Percentiles rank a stretch among this genome's conserved stretches.
These are phyloP conservation scores for Termitomyces sp. DNA, from an alignment of 768 basidiomycete genomes.

Conservation along the genomic window DNA sequence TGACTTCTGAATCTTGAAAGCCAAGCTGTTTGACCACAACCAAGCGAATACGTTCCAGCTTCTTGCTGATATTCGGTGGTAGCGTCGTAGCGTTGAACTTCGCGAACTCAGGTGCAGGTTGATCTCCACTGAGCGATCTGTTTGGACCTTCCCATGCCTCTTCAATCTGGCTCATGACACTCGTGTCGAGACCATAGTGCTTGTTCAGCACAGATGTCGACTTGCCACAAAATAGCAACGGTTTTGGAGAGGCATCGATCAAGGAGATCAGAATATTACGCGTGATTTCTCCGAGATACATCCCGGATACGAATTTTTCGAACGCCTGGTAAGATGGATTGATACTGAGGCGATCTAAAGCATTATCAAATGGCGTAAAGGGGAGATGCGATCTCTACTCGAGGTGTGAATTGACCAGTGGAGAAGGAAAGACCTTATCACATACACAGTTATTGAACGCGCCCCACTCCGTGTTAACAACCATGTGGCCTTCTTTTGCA, in stretches of 20 bases:
- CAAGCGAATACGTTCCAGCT: constrained; percentile 54
- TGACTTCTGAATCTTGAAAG: constrained; percentile 54
- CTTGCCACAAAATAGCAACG: constrained; percentile 79
- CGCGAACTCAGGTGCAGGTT: constrained; percentile 34
- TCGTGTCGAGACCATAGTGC: constrained; percentile 94
- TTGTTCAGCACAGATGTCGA: constrained; percentile 72
- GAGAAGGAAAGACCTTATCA: constrained; percentile 4
- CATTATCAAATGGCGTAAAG: constrained; percentile 86
- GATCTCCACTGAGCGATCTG: constrained; percentile 24
- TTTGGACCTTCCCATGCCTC: constrained; percentile 62
- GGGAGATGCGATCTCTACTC: constrained; percentile 77
- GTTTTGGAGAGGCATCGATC: constrained; percentile 69
- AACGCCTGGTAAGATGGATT: constrained; percentile 92
- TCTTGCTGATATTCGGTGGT: constrained; percentile 28
- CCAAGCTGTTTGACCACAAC: constrained; percentile 64
- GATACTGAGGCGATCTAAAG: constrained; percentile 90
- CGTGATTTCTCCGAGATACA: constrained; percentile 96
- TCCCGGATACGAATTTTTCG: constrained; percentile 98
- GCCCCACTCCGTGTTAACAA: constrained; percentile 98
- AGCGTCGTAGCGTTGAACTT: constrained; percentile 34
- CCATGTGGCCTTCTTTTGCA: constrained; percentile 74
- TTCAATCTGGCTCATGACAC: constrained; percentile 85
- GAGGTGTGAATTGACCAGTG: constrained; percentile 5
- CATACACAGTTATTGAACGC: constrained; percentile 91
- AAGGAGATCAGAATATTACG: constrained; percentile 83